A percentile compares a stretch with the other conserved stretches of the same genome.
These are phyloP conservation scores for Boletus reticulatus DNA, from an alignment of 768 basidiomycete species.

Conservation along the genomic window DNA sequence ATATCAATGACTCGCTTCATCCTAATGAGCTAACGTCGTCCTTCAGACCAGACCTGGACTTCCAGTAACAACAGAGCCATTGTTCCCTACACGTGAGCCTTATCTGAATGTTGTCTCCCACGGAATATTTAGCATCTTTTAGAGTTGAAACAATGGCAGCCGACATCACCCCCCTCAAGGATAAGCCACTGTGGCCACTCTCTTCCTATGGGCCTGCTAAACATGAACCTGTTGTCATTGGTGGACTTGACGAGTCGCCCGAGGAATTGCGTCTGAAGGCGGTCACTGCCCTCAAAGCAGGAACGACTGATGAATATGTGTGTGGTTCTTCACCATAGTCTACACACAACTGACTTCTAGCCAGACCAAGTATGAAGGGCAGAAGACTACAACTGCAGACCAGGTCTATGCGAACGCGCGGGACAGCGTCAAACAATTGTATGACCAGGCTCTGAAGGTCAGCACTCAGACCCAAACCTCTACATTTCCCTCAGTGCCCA, in stretches of 20 bases:
- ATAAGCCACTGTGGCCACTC: conserved; percentile 78
- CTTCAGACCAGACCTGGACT: conserved; percentile 42
- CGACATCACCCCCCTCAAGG: conserved; percentile 58
- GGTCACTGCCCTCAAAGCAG: conserved; percentile 49
- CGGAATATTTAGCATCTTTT: not conserved
- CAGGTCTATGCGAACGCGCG: conserved; percentile 47
- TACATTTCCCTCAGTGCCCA: conserved; percentile 13
- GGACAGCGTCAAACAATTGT: conserved; percentile 46
- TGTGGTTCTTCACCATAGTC: conserved; percentile 24
- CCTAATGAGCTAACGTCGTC: conserved; percentile 6
- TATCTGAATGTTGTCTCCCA: not conserved
- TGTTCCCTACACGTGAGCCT: conserved; percentile 41
- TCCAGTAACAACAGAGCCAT: conserved; percentile 27
- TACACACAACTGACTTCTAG: not conserved
- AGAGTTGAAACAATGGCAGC: conserved; percentile 62
- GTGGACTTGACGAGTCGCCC: conserved; percentile 65
- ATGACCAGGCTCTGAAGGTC: conserved; percentile 50
- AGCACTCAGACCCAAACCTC: conserved; percentile 27
- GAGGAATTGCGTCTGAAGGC: conserved; percentile 80
- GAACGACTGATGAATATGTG: conserved; percentile 67
- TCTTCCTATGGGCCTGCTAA: conserved; percentile 80
- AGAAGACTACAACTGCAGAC: conserved; percentile 53
- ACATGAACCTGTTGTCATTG: conserved; percentile 61
- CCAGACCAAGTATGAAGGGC: conserved; percentile 59
- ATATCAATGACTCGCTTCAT: conserved; percentile 10